Evolutionary conservation across 139 green algal genomes (phyloP), one percentile per base, ranked within the genome.

Genomic region (Pleodorina starrii): DNA sequence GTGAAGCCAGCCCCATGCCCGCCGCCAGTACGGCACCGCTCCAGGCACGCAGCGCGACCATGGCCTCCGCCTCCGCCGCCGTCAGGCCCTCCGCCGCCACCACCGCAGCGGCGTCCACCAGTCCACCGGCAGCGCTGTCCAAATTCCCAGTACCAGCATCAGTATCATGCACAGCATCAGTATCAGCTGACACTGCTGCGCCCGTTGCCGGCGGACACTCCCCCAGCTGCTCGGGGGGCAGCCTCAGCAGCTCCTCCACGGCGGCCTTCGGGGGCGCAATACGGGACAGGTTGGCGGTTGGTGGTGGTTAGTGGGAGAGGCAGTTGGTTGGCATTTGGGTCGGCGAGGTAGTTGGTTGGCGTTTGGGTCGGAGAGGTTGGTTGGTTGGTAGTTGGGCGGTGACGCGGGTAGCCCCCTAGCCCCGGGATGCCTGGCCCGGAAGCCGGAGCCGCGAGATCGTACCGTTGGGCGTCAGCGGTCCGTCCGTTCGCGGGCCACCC

Each of bases 31-130:
- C 38, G 19, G 79, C 38, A n/a, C 38, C 23, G 40, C 40, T 60
- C 79, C 79, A 77, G 42, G 42, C 27, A 1, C 81, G 81, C 19
- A 66, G 25, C 0, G 29, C 43, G 6, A 6, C 10, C 60, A 77
- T 63, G 42, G 79, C 79, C 5, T 46, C 79, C 79, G 57, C 57
- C 79, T 75, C 79, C 57, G 79, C 57, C 79, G 38, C 79, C 23
- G 79, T 86, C 57, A 86, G 79, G 0, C 79, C 79, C 0, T 76
- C 79, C 25, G 5, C 42, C 40, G 79, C 57, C 79, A 87, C 42
- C 21, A 68, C 60, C 23, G 81, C 60, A 38, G 81, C n/a, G 25
- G 81, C 3, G 44, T 77, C 81, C 6, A 35, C 40, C 42, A n/a
- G n/a, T n/a, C n/a, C n/a, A n/a, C n/a, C n/a, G n/a, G n/a, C 46